phyloP scores from a whole-genome alignment of 805 yeast genomes.

The Barnettozyma sucrosica region DNA sequence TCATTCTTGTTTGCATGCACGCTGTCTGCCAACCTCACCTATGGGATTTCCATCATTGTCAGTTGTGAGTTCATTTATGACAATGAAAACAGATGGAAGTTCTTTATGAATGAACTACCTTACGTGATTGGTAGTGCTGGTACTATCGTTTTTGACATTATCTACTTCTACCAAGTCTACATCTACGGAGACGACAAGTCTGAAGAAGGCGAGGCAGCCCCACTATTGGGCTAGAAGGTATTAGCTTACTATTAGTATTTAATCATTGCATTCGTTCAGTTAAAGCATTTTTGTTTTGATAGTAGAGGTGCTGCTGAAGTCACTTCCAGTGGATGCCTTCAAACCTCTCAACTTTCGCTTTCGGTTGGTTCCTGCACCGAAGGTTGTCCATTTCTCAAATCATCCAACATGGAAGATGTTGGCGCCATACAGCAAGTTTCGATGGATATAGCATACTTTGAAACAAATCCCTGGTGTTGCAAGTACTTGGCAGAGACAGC shows the following conservation, averaged over 20 bases:
- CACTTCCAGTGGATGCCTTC: too few relatives aligned
- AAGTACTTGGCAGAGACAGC: too few relatives aligned
- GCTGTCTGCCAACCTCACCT: constrained; percentile 68
- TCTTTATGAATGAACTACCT: constrained; percentile 68
- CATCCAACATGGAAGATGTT: not conserved
- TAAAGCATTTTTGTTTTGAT: not conserved
- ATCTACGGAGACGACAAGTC: constrained; percentile 22
- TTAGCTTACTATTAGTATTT: not conserved
- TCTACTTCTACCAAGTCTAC: constrained; percentile 60
- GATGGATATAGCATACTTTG: not conserved
- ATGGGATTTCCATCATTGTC: constrained; percentile 67
- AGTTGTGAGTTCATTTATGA: constrained; percentile 46
- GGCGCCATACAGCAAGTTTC: not conserved
- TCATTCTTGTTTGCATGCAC: constrained; percentile 78
- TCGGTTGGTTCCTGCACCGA: not conserved
- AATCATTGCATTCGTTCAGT: not conserved
- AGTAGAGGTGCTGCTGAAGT: too few relatives aligned
- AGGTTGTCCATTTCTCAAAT: not conserved
- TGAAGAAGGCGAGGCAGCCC: constrained; percentile 12
- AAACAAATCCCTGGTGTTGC: too few relatives aligned
- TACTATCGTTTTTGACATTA: constrained; percentile 69
- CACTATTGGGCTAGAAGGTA: constrained; percentile 8
- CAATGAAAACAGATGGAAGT: constrained; percentile 36
- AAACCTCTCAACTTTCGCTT: too few relatives aligned
- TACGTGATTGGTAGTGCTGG: constrained; percentile 83